Evolutionary conservation across 2,329 filamentous ascomycete species (phyloP).

Genomic region (Neopestalotiopsis sp.): DNA sequence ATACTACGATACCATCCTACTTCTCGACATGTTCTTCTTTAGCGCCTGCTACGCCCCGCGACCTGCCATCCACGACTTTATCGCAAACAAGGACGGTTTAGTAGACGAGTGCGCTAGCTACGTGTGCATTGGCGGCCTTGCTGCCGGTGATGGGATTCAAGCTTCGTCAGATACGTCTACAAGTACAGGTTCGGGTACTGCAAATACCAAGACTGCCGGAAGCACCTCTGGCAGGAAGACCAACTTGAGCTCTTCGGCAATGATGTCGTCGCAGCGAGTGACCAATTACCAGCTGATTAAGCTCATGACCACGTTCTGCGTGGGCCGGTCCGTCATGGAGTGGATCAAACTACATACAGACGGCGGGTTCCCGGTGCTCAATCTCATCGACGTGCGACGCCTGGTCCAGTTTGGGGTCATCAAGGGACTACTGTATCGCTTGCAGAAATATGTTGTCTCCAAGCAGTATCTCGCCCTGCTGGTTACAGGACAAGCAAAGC

Average conservation of each 20-base stretch:
- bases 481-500: slow-evolving; percentile 57
- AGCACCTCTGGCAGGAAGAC: slow-evolving; percentile 2
- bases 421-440: slow-evolving; percentile 90
- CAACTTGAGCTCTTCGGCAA: slow-evolving; percentile 24
- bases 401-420: slow-evolving; percentile 96
- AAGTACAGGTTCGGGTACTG: neutral
- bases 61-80: slow-evolving; percentile 78
- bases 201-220: slow-evolving; percentile 36
- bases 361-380: slow-evolving; percentile 67
- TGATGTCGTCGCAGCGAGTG: slow-evolving; percentile 39
- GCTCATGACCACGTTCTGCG: slow-evolving; percentile 84
- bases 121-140: slow-evolving; percentile 59
- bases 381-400: slow-evolving; percentile 83
- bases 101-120: slow-evolving; percentile 90
- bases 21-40: slow-evolving; percentile 96
- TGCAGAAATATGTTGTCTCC: slow-evolving; percentile 87
- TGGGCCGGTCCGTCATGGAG: slow-evolving; percentile 83
- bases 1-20: slow-evolving; percentile 88
- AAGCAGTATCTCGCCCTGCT: slow-evolving; percentile 65
- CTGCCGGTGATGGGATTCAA: slow-evolving; percentile 11
- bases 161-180: slow-evolving; percentile 14
- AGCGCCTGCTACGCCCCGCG: slow-evolving; percentile 86
- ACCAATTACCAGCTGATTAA: slow-evolving; percentile 74
- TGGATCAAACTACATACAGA: slow-evolving; percentile 82
- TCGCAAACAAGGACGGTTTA: slow-evolving; percentile 74